Percentiles rank a stretch among this genome's conserved stretches.
These are phyloP conservation scores for Solanum chiquidenum DNA, from an alignment of 257 asterid genomes.

Conservation along the genomic window DNA sequence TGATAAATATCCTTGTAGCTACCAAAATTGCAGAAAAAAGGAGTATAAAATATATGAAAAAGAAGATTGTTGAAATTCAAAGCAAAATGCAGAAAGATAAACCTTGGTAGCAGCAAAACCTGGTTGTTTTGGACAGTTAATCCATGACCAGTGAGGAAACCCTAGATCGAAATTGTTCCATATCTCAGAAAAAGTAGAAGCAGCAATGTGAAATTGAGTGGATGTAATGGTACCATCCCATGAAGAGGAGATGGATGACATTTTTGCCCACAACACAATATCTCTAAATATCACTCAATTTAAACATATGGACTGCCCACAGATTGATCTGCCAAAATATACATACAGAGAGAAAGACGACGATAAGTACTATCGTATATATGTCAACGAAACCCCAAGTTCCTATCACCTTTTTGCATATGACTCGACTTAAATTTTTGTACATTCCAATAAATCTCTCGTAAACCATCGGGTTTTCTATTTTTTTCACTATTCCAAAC, in stretches of 20 bases:
- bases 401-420: too few relatives aligned
- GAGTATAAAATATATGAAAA: neutral
- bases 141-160: conserved; percentile 66
- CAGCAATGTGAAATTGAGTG: conserved; percentile 41
- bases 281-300: neutral
- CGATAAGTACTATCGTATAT: too few relatives aligned
- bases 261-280: neutral
- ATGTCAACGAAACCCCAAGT: neutral
- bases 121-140: conserved; percentile 33
- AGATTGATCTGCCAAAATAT: neutral
- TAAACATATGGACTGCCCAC: neutral
- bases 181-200: conserved; percentile 42
- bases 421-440: too few relatives aligned
- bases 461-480: too few relatives aligned
- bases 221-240: conserved; percentile 60
- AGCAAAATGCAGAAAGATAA: neutral
- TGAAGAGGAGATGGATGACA: neutral
- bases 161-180: conserved; percentile 54
- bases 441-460: too few relatives aligned
- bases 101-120: conserved; percentile 32
- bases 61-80: neutral
- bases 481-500: too few relatives aligned
- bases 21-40: neutral
- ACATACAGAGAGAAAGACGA: neutral
- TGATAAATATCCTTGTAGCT: conserved; percentile 63